Conservation (phyloP, 1,284 basidiomycete species). For the Exobasidium rhododendri region DNA sequence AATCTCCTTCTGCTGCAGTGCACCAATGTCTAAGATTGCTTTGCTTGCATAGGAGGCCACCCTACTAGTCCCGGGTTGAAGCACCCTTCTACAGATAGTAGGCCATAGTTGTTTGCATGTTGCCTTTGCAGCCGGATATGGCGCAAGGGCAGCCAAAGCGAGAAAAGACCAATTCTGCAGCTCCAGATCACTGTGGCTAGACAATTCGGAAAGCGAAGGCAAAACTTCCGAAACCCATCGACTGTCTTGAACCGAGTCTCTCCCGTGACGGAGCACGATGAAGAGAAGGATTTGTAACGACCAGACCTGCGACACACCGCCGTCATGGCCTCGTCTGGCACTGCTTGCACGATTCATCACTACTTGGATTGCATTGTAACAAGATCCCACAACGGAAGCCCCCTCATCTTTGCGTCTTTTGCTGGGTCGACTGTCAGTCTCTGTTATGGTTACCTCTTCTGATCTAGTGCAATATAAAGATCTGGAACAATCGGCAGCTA, state of each 20-base stretch:
- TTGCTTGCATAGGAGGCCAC: slow-evolving; percentile 75
- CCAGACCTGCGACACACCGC: slow-evolving; percentile 57
- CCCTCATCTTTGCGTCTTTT: background rate
- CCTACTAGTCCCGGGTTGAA: slow-evolving; percentile 57
- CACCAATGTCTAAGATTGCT: slow-evolving; percentile 58
- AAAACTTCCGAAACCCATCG: background rate
- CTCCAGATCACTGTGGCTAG: background rate
- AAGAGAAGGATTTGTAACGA: slow-evolving; percentile 77
- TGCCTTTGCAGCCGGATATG: slow-evolving; percentile 8
- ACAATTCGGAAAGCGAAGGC: background rate
- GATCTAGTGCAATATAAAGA: background rate
- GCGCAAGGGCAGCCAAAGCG: background rate
- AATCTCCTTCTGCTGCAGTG: slow-evolving; percentile 63
- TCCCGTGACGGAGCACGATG: slow-evolving; percentile 73
- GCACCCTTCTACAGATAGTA: slow-evolving; percentile 71
- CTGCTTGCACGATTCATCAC: background rate
- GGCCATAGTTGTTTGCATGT: slow-evolving; percentile 78
- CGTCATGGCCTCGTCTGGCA: slow-evolving; percentile 9
- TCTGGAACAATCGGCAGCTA: slow-evolving; percentile 66
- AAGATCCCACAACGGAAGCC: background rate
- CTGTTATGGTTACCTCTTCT: slow-evolving; percentile 54
- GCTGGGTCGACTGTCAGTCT: slow-evolving; percentile 28
- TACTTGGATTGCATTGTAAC: background rate
- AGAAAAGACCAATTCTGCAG: background rate
- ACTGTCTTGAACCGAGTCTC: slow-evolving; percentile 24